phyloP scores from a whole-genome alignment of 1,284 basidiomycete genomes.

The Tremellales sp. region DNA sequence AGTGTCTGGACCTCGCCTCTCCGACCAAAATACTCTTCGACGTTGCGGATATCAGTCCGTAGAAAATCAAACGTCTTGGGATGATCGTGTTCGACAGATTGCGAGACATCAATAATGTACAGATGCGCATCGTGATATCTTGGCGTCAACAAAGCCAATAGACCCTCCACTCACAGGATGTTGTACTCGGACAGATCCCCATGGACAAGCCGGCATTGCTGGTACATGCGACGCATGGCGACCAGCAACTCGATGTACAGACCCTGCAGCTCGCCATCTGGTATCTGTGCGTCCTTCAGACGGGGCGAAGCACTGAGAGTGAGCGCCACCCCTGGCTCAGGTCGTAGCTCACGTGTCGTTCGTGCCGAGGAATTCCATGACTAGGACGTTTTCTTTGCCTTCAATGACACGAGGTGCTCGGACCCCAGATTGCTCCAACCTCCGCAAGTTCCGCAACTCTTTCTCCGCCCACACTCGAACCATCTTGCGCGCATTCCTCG shows the following conservation, averaged over 20 bases:
- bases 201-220: slow-evolving; percentile 88
- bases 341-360: slow-evolving; percentile 50
- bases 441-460: slow-evolving; percentile 91
- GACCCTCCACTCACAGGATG: slow-evolving; percentile 65
- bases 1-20: slow-evolving; percentile 62
- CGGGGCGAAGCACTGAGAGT: slow-evolving; percentile 74
- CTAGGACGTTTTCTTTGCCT: slow-evolving; percentile 92
- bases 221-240: slow-evolving; percentile 78
- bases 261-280: slow-evolving; percentile 40
- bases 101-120: slow-evolving; percentile 96
- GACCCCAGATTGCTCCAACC: slow-evolving; percentile 75
- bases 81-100: slow-evolving; percentile 98
- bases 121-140: slow-evolving; percentile 62
- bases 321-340: slow-evolving; percentile 4
- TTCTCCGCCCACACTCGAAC: slow-evolving; percentile 99
- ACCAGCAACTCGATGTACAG: slow-evolving; percentile 81
- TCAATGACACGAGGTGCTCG: slow-evolving; percentile 84
- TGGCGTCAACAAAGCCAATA: neutral
- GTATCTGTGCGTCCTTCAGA: slow-evolving; percentile 75
- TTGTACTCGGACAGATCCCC: slow-evolving; percentile 99
- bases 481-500: slow-evolving; percentile 95
- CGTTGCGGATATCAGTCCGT: slow-evolving; percentile 83
- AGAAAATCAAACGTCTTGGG: slow-evolving; percentile 94
- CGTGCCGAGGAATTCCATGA: slow-evolving; percentile 89
- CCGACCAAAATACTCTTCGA: slow-evolving; percentile 85